A percentile compares a stretch with the other conserved stretches of the same genome.
Evolutionary conservation across 1,284 basidiomycete genomes (phyloP).

Genomic region (Rhodofomes roseus): DNA sequence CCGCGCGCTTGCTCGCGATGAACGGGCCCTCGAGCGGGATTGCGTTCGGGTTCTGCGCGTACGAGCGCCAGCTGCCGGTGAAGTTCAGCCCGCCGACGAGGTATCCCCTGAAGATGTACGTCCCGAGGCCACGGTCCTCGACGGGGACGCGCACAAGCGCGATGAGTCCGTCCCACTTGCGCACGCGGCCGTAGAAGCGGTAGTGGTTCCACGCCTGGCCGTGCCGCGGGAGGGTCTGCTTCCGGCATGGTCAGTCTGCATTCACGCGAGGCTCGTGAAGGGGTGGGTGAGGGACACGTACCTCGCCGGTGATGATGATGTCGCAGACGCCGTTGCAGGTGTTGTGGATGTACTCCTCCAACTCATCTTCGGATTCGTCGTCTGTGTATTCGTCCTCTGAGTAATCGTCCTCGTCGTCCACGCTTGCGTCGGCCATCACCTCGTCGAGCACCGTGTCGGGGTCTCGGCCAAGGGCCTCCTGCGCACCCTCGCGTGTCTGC

Average conservation of each 20-base stretch:
- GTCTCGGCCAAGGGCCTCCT: conserved; percentile 12
- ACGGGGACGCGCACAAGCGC: conserved; percentile 53
- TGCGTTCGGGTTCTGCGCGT: conserved; percentile 34
- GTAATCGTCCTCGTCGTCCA: conserved; percentile 18
- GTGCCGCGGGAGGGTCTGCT: conserved; percentile 51
- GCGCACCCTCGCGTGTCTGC: neutral
- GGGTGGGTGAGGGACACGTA: conserved; percentile 20
- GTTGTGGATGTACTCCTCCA: conserved; percentile 18
- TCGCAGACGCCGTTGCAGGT: conserved; percentile 52
- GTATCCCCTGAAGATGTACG: conserved; percentile 66
- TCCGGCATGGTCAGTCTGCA: neutral
- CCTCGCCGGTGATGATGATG: conserved; percentile 55
- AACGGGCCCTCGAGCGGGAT: conserved; percentile 57
- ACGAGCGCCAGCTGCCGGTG: conserved; percentile 64
- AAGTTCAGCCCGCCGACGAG: conserved; percentile 59
- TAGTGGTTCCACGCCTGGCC: conserved; percentile 58
- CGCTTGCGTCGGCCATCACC: conserved; percentile 23
- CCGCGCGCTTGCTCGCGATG: conserved; percentile 14
- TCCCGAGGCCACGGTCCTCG: conserved; percentile 26
- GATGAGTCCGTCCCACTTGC: conserved; percentile 66
- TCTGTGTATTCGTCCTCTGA: conserved; percentile 13
- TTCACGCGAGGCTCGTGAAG: neutral
- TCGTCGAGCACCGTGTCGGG: conserved; percentile 28
- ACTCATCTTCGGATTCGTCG: conserved; percentile 6
- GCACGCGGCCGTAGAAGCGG: conserved; percentile 59